Evolutionary conservation across 2,329 filamentous ascomycete genomes (phyloP), one percentile per base, ranked within the genome.

Genomic region (Tetracladium maxilliforme): DNA sequence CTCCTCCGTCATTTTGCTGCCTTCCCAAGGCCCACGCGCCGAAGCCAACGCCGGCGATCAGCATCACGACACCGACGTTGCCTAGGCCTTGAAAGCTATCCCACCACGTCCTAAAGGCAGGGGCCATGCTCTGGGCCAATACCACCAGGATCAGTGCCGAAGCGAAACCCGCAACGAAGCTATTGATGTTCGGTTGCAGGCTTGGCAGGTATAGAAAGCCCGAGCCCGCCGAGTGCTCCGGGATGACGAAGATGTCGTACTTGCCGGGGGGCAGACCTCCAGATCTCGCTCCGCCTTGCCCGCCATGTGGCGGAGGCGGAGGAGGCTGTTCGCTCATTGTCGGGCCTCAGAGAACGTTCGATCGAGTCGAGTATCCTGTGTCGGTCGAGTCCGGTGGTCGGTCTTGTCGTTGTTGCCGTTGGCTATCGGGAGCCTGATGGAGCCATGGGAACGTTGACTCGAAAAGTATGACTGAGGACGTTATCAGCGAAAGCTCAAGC

Each of bases 231-330:
- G 84, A 87, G 49, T 93, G 84, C 23, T 86, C 82, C 6, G 87
- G 87, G 42, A 95, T 86, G 47, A 94, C 78, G 56, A 94, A 94
- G 45, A 95, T 92, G 57, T 95, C 87, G 52, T 93, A 95, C 47
- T 90, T 92, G 28, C 87, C 86, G 2, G 79, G 65, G 4, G 87
- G 87, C 23, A 94, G 59, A 29, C 79, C 77, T n/a, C 49, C 45
- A 19, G 69, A 62, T 25, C 70, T 63, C 12, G 68, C 69, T 48
- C 75, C 75, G 24, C 82, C 79, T 37, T 72, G 76, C 44, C 72
- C 64, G 51, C 84, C 83, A 55, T 93, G 84, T 34, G 82, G 83
- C 45, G 84, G 84, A 37, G 80, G 81, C 35, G 84, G 84, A 33
- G 72, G 71, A 16, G 77, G 77, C 39, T 68, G 61, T 34, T 51